Evolutionary conservation across 2,329 filamentous ascomycete genomes (phyloP), one percentile per base, ranked within the genome.

Genomic region (Hymenoscyphus occultus): DNA sequence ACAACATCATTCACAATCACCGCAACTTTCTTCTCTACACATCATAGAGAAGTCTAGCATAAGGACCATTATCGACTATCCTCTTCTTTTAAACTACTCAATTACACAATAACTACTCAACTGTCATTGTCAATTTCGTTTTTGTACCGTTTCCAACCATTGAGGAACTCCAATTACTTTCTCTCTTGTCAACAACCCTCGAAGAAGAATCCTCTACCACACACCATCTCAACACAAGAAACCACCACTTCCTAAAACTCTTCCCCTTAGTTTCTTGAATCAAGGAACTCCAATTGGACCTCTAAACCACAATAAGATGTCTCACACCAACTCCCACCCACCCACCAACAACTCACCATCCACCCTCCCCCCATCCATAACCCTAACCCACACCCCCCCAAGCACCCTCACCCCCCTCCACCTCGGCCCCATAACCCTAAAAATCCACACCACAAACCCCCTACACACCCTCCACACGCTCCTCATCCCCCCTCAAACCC

Each of bases 401-500:
- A 28, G 28, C 39, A 16, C 35, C 1, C 58, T 58, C 7, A 35
- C 35, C 5, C 45, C 39, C n/a, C 39, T 64, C 16, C 14, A 19
- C 5, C 35, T 60, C 6, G 63, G 63, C 28, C 63, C 63, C 39
- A 14, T 64, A 3, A 40, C 51, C 35, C 35, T 64, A 28, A 59
- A 59, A 22, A 56, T 64, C 48, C 57, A 61, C 13, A 48, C 28
- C 19, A 39, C 35, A 7, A 61, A 48, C 5, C 10, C 59, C 3
- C 14, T 32, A 2, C 39, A 45, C 31, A 32, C 58, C 14, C 59
- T 64, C 22, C 39, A 54, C 28, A 42, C 59, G 3, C 51, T 61
- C 35, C 58, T 59, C n/a, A 35, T 64, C 6, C 45, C n/a, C n/a
- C n/a, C n/a, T n/a, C n/a, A n/a, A n/a, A n/a, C n/a, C n/a, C n/a